Percentiles rank a stretch among this genome's conserved stretches.
Evolutionary conservation across 495 filamentous ascomycete species (phyloP).

Genomic region (Beverwykella pulmonaria): DNA sequence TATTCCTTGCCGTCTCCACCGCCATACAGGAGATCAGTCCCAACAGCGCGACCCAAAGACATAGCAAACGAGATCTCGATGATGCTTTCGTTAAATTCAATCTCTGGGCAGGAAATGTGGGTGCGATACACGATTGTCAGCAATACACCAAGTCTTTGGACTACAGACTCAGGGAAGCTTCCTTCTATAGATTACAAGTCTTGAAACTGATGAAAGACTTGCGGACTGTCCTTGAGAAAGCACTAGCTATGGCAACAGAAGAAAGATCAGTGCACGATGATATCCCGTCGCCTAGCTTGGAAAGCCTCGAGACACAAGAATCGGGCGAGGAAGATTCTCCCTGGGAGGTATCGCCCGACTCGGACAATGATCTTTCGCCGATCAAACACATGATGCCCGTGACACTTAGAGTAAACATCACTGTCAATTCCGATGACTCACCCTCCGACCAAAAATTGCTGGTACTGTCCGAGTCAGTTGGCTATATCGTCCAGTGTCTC

Average conservation of each 20-base stretch:
- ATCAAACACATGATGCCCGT: neutral
- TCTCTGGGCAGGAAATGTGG: constrained; percentile 21
- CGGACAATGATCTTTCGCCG: neutral
- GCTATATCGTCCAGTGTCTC: constrained; percentile 10
- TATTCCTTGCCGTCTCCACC: no score
- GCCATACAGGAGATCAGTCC: no score
- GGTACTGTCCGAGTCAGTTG: neutral
- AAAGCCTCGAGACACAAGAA: neutral
- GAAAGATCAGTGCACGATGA: neutral
- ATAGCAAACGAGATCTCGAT: neutral
- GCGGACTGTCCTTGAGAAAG: no score
- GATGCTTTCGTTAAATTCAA: constrained; percentile 24
- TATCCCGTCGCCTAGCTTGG: neutral
- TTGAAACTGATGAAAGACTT: no score
- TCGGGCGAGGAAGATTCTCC: constrained; percentile 9
- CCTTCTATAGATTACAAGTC: constrained; percentile 17
- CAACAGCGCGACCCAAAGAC: no score
- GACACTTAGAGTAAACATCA: no score
- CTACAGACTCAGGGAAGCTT: constrained; percentile 22
- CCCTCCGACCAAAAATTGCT: neutral
- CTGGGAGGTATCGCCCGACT: constrained; percentile 24
- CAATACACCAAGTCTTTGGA: constrained; percentile 12
- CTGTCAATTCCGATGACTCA: neutral
- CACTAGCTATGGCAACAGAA: no score
- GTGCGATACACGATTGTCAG: constrained; percentile 12